Base-by-base conservation (phyloP, 257 asterid genomes). In the Nicotiana sylvestris region DNA sequence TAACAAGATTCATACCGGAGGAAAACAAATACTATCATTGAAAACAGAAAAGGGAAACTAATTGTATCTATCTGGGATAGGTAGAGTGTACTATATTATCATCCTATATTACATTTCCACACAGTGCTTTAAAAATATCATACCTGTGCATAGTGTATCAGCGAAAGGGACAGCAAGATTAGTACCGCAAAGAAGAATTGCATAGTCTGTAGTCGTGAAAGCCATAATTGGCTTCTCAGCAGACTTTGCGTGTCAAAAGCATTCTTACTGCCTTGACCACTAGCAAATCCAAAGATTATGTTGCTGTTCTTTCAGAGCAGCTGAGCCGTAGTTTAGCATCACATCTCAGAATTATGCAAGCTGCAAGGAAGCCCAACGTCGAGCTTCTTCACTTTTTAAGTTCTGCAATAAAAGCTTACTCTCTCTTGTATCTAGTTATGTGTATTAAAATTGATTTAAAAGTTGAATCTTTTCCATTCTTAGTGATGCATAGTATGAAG, bases 251-350 rank as follows among this genome's bases (percentile, higher is more conserved):
- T 76, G 64, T 49, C 15, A 51, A 51, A 51, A 51, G 15, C 80
- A 49, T 76, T 76, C 79, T 72, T 49, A 4, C 79, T 49, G 43
- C 51, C 80, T 49, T 76, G 64, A 51, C 16, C 80, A 51, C 64
- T 27, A 7, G 80, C 64, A 76, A 51, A 76, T 76, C 21, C 46
- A 51, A 72, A 46, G 62, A 49, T n/a, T 46, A 30, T 74, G 80
- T 46, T 43, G 15, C 80, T 27, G 80, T 8, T 53, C 80, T 46
- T 72, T 74, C 43, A 15, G 39, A 74, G 39, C 25, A 27, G 25
- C 25, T 11, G 35, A 74, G 43, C 11, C 62, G 25, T 25, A 74
- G 43, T 74, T 6, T 74, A 7, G 55, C 62, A 49, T 49, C 27
- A 74, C 62, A 13, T 74, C 43, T 56, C 80, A 10, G 4, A 74